Conservation (phyloP, 1,139 yeast genomes). For the Blastobotrys ciferrii region DNA sequence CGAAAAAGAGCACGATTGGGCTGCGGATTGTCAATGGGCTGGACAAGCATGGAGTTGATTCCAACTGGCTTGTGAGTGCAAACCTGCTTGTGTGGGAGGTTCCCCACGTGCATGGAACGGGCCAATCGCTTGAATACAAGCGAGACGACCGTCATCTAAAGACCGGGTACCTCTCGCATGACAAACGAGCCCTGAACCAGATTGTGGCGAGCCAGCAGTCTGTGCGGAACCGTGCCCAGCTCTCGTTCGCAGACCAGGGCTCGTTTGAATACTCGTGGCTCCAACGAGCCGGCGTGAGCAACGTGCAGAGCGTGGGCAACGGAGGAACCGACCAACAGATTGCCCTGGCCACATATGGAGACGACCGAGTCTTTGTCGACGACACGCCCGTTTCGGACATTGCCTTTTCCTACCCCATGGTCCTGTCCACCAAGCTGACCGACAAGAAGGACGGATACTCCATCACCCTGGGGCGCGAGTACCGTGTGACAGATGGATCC, state of each 20-base stretch:
- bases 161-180: conserved; percentile 4
- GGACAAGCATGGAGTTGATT: conserved; percentile 40
- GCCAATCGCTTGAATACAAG: conserved; percentile 16
- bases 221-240: conserved; percentile 9
- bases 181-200: conserved; percentile 7
- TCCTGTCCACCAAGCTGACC: conserved; percentile 2
- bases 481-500: conserved; percentile 3
- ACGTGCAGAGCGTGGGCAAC: conserved; percentile 15
- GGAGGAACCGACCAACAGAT: conserved; percentile 19
- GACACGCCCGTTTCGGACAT: conserved; percentile 5
- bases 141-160: background rate
- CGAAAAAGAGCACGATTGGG: conserved; percentile 26
- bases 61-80: conserved; percentile 72
- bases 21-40: conserved; percentile 54
- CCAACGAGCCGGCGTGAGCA: conserved; percentile 18
- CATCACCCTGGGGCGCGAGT: conserved; percentile 40
- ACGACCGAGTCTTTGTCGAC: conserved; percentile 16
- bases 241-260: conserved; percentile 13
- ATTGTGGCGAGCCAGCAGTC: background rate
- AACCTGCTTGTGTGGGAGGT: conserved; percentile 62
- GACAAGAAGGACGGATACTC: conserved; percentile 41
- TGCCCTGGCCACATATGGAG: conserved; percentile 16
- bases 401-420: conserved; percentile 10
- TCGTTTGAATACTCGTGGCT: conserved; percentile 17
- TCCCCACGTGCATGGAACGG: conserved; percentile 30